Evolutionary conservation across 2,329 filamentous ascomycete genomes (phyloP), one percentile per base, ranked within the genome.

Genomic region (Pseudomassariella vexata): DNA sequence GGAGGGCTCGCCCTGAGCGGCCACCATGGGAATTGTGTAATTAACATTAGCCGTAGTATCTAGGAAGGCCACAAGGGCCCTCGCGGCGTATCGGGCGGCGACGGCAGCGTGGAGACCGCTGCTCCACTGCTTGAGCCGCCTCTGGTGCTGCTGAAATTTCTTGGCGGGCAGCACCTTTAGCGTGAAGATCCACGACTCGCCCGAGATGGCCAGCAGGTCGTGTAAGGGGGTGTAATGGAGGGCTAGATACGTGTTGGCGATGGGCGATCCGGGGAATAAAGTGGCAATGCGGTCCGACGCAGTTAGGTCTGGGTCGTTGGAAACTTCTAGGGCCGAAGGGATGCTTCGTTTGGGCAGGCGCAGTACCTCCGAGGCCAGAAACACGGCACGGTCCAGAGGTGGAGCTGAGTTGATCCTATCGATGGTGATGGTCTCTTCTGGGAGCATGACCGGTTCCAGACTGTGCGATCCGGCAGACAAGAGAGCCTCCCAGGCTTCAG

Each of bases 181-280:
- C 30, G 66, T 65, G 45, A 77, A 76, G 14, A 73, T 57, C 72
- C 72, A 78, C 32, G 65, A 73, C 39, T 77, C 67, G 28, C 74
- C 73, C 18, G 69, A 69, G 6, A 78, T 70, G 9, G 72, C 71
- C 12, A 79, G 60, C 1, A 79, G 62, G 40, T 68, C 66, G 39
- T 69, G 65, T 5, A 79, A 63, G n/a, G 74, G 75, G 1, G 73
- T 76, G 45, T 73, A 60, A 40, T 76, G 63, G 2, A 79, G 56
- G 2, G 75, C 72, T 12, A 77, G 55, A 47, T 76, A 77, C 0
- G 70, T 68, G 47, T 70, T 68, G 28, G 65, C 68, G 12, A 65
- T 52, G 10, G 64, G 56, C 9, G 60, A 67, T 30, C 42, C 46
- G 1, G 62, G 50, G 46, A 76, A 78, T 12, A 73, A 47, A 34